Evolutionary conservation across 2,329 filamentous ascomycete species (phyloP).

Genomic region (Aspergillus carbonarius): DNA sequence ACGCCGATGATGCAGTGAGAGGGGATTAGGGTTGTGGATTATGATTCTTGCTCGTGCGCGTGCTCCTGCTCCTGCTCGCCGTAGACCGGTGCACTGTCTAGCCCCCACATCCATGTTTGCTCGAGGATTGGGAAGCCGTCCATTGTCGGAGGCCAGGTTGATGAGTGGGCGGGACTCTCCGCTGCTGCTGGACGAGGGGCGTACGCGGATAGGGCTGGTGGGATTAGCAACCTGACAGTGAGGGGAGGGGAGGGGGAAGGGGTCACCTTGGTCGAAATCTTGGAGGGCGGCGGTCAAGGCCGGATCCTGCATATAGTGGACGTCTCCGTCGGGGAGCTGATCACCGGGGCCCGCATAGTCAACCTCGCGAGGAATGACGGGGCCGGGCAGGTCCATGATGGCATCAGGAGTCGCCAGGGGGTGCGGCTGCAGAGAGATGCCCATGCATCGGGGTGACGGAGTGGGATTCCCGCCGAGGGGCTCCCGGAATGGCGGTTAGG

Average conservation of each 20-base stretch:
- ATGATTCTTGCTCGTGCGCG: not conserved
- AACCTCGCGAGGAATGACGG: no score
- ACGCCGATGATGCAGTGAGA: slow-evolving; percentile 22
- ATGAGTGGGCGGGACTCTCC: not conserved
- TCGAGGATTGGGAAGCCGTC: slow-evolving; percentile 17
- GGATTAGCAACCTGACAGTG: not conserved
- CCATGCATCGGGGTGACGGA: not conserved
- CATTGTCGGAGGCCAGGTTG: not conserved
- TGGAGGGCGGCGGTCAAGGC: slow-evolving; percentile 19
- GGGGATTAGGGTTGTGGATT: slow-evolving; percentile 14
- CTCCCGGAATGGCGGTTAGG: slow-evolving; percentile 20
- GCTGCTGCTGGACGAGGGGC: not conserved
- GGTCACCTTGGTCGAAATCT: slow-evolving; percentile 23
- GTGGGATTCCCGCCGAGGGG: not conserved
- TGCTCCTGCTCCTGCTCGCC: no score
- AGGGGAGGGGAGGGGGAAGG: rapidly evolving
- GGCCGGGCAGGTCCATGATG: no score
- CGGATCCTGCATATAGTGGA: slow-evolving; percentile 17
- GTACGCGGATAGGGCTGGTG: slow-evolving; percentile 4
- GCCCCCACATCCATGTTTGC: slow-evolving; percentile 26
- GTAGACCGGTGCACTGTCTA: slow-evolving; percentile 7
- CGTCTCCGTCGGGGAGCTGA: not conserved
- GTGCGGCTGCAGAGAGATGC: not conserved
- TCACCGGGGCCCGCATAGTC: no score
- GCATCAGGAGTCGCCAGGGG: no score